Base-by-base conservation (phyloP, 257 asterid genomes). In the Solanum chmielewskii region DNA sequence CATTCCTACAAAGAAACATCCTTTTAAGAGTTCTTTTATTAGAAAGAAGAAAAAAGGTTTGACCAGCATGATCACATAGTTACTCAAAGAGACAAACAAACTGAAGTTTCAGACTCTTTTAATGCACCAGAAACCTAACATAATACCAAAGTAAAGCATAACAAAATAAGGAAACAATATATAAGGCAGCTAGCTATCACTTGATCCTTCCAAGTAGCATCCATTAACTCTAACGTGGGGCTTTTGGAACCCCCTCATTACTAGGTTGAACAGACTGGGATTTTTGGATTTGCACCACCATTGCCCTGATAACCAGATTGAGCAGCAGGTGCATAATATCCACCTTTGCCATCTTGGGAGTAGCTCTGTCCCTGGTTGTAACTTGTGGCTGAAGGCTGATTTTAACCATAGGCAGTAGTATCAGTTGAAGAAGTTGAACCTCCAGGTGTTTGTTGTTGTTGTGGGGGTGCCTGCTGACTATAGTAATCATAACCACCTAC, bases 311-410 rank as follows among this genome's bases (percentile, higher is more conserved):
- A 91, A 60, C 94, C 92, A 83, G 98, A 49, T 86, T 93, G 98
- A 88, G 94, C 83, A 16, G 90, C 87, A 77, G 92, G 88, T 4
- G 97, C 92, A 33, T 85, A 87, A 87, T 94, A 96, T 73, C 94
- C 94, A 4, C 94, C 92, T 56, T 94, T 95, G 77, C 97, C 94
- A 80, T 93, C 97, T 88, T 94, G 98, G 59, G 92, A n/a, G 70
- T 96, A 95, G 83, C 91, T 93, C 83, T 95, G 98, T 21, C 97
- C 97, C 89, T 95, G 99, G 87, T 91, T 81, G 66, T 96, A 96
- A 71, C 95, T 90, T 41, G 91, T 89, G 74, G 87, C 78, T 16
- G 88, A 87, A 85, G 92, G 90, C 92, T 95, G 97, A 91, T 47
- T 91, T 85, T 91, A 91, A 59, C 87, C 90, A 37, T 91, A 91